These are phyloP conservation scores for Rhytidiadelphus loreus DNA, from an alignment of 225 moss, liverwort and hornwort genomes.

Conservation along the genomic window DNA sequence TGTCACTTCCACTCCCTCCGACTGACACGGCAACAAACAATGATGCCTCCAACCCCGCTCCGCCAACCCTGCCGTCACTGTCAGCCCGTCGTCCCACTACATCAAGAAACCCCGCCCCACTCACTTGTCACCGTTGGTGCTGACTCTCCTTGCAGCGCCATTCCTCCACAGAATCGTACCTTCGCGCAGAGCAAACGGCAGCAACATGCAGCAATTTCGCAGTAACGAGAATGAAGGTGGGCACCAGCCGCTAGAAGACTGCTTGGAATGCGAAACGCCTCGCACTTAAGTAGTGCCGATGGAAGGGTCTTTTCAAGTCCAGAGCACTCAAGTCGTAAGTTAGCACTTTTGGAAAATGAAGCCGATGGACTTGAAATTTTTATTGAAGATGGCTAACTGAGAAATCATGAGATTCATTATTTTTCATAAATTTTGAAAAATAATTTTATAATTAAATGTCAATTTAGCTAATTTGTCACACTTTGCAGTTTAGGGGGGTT, in stretches of 20 bases:
- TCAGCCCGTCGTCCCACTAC: background rate
- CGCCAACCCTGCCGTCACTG: background rate
- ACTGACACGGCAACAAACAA: background rate
- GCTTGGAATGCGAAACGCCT: background rate
- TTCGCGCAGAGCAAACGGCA: background rate
- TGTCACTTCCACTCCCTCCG: slow-evolving; percentile 34
- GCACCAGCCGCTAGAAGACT: background rate
- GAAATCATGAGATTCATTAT: too few species aligned
- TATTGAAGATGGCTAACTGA: too few species aligned
- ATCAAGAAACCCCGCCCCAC: background rate
- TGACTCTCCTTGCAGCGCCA: background rate
- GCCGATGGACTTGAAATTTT: too few species aligned
- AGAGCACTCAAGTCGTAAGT: too few species aligned
- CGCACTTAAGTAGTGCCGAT: background rate
- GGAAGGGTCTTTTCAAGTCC: background rate
- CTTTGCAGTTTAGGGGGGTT: too few species aligned
- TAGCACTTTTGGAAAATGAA: too few species aligned
- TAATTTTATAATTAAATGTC: too few species aligned
- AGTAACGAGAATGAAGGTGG: background rate
- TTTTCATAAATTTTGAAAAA: too few species aligned
- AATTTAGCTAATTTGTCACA: too few species aligned
- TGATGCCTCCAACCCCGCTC: background rate
- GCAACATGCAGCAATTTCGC: slow-evolving; percentile 25
- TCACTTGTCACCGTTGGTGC: slow-evolving; percentile 8
- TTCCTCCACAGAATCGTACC: background rate